Percentiles rank a stretch among this genome's conserved stretches.
phyloP scores from a whole-genome alignment of 495 filamentous ascomycete genomes.

The Tuber microsphaerosporum region DNA sequence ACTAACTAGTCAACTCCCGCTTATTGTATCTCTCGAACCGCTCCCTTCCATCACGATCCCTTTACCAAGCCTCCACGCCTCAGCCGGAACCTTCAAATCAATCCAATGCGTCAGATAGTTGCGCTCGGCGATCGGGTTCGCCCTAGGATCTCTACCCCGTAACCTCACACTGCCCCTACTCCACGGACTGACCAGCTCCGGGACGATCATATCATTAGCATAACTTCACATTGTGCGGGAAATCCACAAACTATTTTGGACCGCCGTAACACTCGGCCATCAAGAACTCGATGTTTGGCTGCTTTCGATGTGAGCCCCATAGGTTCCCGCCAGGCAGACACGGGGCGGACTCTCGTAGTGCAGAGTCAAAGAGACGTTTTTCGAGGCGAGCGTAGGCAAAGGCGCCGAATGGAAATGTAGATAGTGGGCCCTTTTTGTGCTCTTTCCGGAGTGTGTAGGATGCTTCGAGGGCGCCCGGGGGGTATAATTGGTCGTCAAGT shows the following conservation, averaged over 20 bases:
- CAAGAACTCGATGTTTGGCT: constrained; percentile 52
- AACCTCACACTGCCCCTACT: constrained; percentile 45
- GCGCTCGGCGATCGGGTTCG: constrained; percentile 49
- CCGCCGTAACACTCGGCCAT: constrained; percentile 51
- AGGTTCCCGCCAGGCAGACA: constrained; percentile 47
- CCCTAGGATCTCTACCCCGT: constrained; percentile 42
- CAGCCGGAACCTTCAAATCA: constrained; percentile 48
- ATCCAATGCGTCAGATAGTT: constrained; percentile 50
- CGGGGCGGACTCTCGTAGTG: constrained; percentile 45
- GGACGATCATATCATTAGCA: constrained; percentile 43
- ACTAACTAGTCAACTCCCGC: constrained; percentile 50
- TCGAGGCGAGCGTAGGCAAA: constrained; percentile 52
- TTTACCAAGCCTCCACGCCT: constrained; percentile 50
- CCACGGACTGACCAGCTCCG: constrained; percentile 37
- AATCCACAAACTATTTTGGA: constrained; percentile 49
- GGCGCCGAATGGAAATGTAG: constrained; percentile 51
- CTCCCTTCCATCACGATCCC: constrained; percentile 51
- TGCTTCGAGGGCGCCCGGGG: constrained; percentile 44
- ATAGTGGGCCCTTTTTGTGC: constrained; percentile 49
- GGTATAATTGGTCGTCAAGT: constrained; percentile 45
- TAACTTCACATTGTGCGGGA: constrained; percentile 45
- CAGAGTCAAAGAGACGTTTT: constrained; percentile 47
- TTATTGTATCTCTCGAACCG: constrained; percentile 53
- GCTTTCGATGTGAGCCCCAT: constrained; percentile 48
- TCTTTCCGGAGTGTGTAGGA: constrained; percentile 49